Base-by-base conservation (phyloP, 2,329 filamentous ascomycete genomes). In the Paramyrothecium roridum region DNA sequence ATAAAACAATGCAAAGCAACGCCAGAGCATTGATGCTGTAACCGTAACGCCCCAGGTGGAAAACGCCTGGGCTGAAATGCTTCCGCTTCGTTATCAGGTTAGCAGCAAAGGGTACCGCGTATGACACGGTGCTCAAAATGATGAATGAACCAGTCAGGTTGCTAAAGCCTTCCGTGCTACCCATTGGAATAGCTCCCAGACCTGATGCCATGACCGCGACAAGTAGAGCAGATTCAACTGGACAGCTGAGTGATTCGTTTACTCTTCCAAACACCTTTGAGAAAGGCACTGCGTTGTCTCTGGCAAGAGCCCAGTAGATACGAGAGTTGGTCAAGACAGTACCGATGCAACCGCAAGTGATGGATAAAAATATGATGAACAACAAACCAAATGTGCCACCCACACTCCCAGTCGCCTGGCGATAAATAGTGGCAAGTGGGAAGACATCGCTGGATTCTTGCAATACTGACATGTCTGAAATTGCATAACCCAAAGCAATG, bases 71-170 rank as follows among this genome's bases (percentile, higher is more conserved):
- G 0, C 50, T 23, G 8, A 65, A 65, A 1, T 59, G 48, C 1
- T 52, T 58, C 1, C 63, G 62, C 0, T 61, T 54, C 0, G 58
- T 63, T 2, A 56, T 3, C 16, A 65, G 33, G 26, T 65, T 65
- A 1, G 59, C 52, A 3, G 52, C 52, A 12, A 66, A 58, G 0
- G 64, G 64, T 7, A 64, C 65, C 1, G 62, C 63, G 8, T 66
- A 66, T 0, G 64, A 66, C 4, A 66, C 57, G 2, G 63, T 61
- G 1, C 59, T 65, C 23, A 66, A 61, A 13, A 65, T 66, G n/a
- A 66, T 66, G 21, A 66, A 66, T 0, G 63, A 66, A 3, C 64
- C 64, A 0, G 64, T 66, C 10, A 66, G 47, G 2, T 66, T 66
- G 6, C 56, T 66, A 46, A 66, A 66, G 0, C 64, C 64, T 1